These are phyloP conservation scores for Esteya vermicola DNA, from an alignment of 2,329 filamentous ascomycete genomes.

Conservation along the genomic window DNA sequence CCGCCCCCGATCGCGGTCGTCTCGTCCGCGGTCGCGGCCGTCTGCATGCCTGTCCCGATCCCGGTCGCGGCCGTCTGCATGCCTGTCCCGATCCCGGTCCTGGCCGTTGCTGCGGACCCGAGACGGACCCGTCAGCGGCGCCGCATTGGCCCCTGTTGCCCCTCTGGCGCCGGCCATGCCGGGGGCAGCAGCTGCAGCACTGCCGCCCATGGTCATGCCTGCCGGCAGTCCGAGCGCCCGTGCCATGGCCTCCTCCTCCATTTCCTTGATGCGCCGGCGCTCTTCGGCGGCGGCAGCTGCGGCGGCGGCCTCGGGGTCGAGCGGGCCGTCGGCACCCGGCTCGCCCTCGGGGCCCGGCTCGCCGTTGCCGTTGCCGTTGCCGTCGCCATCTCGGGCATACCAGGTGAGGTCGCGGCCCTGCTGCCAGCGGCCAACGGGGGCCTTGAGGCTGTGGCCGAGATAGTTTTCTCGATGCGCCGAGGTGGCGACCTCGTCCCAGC, in stretches of 20 bases:
- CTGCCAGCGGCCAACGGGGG: conserved; percentile 85
- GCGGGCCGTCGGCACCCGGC: too few relatives aligned
- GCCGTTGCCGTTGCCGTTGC: conserved; percentile 27
- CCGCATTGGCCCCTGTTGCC: conserved; percentile 46
- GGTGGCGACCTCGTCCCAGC: conserved; percentile 85
- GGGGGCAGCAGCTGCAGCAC: conserved; percentile 39
- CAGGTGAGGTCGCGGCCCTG: conserved; percentile 54
- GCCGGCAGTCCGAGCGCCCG: conserved; percentile 59
- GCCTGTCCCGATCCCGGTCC: background rate
- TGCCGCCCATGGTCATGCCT: conserved; percentile 17
- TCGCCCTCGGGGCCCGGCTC: too few relatives aligned
- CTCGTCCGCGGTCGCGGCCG: conserved; percentile 13
- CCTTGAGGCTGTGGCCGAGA: conserved; percentile 83
- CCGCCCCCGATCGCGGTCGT: background rate
- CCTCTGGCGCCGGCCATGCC: conserved; percentile 12
- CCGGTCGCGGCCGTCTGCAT: conserved; percentile 9
- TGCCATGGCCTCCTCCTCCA: conserved; percentile 83
- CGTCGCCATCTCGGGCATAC: too few relatives aligned
- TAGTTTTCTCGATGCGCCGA: conserved; percentile 80
- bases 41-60: conserved; percentile 15
- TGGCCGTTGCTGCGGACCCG: background rate
- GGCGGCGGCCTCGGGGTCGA: conserved; percentile 16
- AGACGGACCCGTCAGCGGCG: conserved; percentile 19
- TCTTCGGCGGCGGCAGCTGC: conserved; percentile 53
- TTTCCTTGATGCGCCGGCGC: conserved; percentile 70